Percentiles rank a stretch among this genome's conserved stretches.
phyloP scores from a whole-genome alignment of 495 filamentous ascomycete species.

The Tuber magnatum region DNA sequence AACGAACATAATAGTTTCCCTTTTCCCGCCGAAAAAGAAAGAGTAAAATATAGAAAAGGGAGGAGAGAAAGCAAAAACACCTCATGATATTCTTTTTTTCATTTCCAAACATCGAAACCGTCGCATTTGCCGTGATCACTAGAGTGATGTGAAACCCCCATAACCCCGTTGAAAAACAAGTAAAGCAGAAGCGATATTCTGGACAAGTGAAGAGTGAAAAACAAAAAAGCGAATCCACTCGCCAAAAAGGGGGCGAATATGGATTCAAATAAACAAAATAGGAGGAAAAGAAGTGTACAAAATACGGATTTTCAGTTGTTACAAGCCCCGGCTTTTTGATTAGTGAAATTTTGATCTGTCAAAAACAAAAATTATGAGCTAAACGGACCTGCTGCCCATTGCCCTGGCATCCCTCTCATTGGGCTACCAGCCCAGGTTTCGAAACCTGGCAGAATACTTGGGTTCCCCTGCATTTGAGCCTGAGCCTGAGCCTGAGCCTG shows the following conservation, averaged over 20 bases:
- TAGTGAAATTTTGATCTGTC: neutral
- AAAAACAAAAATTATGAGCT: neutral
- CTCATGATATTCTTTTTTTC: neutral
- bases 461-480: constrained; percentile 2
- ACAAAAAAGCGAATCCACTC: neutral
- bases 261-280: neutral
- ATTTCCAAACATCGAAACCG: neutral
- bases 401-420: neutral
- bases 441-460: neutral
- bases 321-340: neutral
- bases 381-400: neutral
- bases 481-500: neutral
- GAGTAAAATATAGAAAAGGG: neutral
- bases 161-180: neutral
- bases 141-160: neutral
- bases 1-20: neutral
- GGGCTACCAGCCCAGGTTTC: neutral
- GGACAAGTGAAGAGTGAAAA: neutral
- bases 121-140: constrained; percentile 1
- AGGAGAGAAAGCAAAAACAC: neutral
- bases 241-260: neutral
- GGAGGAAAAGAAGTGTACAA: neutral
- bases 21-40: neutral
- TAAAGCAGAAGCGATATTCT: neutral
- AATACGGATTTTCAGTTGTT: neutral